Evolutionary conservation across 1,284 basidiomycete genomes (phyloP), one percentile per base, ranked within the genome.

Genomic region (Omphalotus olearius): DNA sequence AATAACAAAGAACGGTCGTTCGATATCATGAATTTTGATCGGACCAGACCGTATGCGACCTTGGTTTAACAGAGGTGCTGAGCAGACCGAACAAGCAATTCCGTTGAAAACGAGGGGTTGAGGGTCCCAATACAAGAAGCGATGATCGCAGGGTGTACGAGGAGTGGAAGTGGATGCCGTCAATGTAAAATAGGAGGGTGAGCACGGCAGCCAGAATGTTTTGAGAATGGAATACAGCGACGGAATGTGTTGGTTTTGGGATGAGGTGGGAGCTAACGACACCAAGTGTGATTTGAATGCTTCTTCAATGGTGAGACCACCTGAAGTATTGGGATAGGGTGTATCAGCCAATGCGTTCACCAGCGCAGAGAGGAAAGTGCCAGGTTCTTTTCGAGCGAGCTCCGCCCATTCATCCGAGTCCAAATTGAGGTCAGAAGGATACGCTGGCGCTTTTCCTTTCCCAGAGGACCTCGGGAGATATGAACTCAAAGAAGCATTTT

Each of bases 61-160:
- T 28, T 75, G 74, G 63, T 88, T 85, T 23, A 64, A 57, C 30
- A 89, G 73, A 1, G 80, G 72, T 2, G 71, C 60, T 3, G 75
- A 66, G 60, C 86, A 89, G 43, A 61, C 70, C 0, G 84, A 83
- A 57, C 86, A 89, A 1, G 76, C 70, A 45, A 89, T 84, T 9
- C 86, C 86, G 56, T 87, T 85, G 68, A 88, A 85, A 3, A 87
- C 79, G 46, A 89, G 76, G 3, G 85, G 83, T 46, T 82, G 80
- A 0, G 87, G 86, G 56, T 89, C 87, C 86, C 86, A 89, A 59
- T 86, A 89, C 20, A 88, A 69, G 67, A 89, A 89, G 3, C 77
- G 77, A 56, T 89, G 81, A 52, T 87, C 80, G 2, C 83, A 82
- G 4, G 82, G 80, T 0, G 78, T 82, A 35, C 82, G 78, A 6